phyloP scores from a whole-genome alignment of 306 rosid genomes.

The Cercis canadensis region DNA sequence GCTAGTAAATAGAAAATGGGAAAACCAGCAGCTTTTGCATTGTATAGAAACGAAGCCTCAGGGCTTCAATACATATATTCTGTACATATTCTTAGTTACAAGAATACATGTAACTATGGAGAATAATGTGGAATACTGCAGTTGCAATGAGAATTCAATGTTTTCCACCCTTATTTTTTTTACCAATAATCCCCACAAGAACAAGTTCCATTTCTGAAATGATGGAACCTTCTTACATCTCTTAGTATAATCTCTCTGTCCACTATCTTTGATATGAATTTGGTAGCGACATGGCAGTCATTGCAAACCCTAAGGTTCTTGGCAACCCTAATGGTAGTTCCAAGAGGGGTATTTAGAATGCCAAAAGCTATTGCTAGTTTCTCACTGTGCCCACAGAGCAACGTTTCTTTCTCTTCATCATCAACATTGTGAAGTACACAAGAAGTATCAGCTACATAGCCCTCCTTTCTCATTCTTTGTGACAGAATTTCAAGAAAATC shows the following conservation, averaged over 20 bases:
- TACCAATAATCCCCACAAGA: slow-evolving; percentile 97
- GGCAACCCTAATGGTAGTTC: slow-evolving; percentile 84
- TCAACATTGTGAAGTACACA: slow-evolving; percentile 85
- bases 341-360: slow-evolving; percentile 74
- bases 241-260: slow-evolving; percentile 82
- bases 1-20: too few species aligned
- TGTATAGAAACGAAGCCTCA: too few species aligned
- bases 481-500: slow-evolving; percentile 68
- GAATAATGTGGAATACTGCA: background rate
- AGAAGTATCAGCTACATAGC: slow-evolving; percentile 86
- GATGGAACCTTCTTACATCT: slow-evolving; percentile 96
- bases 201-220: slow-evolving; percentile 81
- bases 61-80: background rate
- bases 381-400: slow-evolving; percentile 95
- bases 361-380: slow-evolving; percentile 94
- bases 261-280: slow-evolving; percentile 73
- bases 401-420: slow-evolving; percentile 81
- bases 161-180: slow-evolving; percentile 2
- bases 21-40: too few species aligned
- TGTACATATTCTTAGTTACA: background rate
- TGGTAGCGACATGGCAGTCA: slow-evolving; percentile 82
- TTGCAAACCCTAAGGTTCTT: slow-evolving; percentile 94
- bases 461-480: slow-evolving; percentile 74
- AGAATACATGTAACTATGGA: background rate
- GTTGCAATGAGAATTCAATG: background rate